Evolutionary conservation across 2,329 filamentous ascomycete genomes (phyloP), one percentile per base, ranked within the genome.

Genomic region (Parastagonospora avenae): DNA sequence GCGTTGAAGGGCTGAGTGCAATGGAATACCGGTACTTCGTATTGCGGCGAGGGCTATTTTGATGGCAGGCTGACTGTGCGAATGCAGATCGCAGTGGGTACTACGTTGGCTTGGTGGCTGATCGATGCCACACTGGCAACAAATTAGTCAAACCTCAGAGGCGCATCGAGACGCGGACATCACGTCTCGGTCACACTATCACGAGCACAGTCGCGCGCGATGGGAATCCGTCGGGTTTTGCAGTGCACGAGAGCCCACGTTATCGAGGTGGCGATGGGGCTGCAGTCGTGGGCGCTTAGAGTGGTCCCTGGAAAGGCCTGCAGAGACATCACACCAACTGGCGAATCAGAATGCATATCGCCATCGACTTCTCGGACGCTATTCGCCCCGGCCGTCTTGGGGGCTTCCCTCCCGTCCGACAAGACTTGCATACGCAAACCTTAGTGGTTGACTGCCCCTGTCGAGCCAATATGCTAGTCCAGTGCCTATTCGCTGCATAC

Each of bases 401-500:
- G 48, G 57, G 53, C 50, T 58, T 59, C 57, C 59, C 60, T 63
- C 63, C 61, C 61, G 61, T 62, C 54, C 53, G 52, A 42, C 35
- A 43, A 58, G 54, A 48, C 54, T 14, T 57, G 62, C 60, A 60
- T 59, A 44, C 52, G 49, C 48, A 51, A 53, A 52, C 60, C 64
- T 70, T 59, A 63, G 59, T 72, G 68, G 68, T 58, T 47, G 52
- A 46, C 40, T 38, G 46, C 60, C 68, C 68, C 57, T 64, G 67
- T 57, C 37, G 27, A 49, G 31, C 59, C 63, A 71, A 71, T 71
- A 66, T 65, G 51, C 55, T 57, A 50, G 40, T 44, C 16, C 6
- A n/a, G 33, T 52, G 52, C 51, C 60, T 51, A 70, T 71, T 68
- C 58, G 65, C 56, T 59, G 52, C 50, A 53, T 62, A 54, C 42